Conservation (phyloP, 768 basidiomycete genomes). For the Sporobolomyces phaffii region DNA sequence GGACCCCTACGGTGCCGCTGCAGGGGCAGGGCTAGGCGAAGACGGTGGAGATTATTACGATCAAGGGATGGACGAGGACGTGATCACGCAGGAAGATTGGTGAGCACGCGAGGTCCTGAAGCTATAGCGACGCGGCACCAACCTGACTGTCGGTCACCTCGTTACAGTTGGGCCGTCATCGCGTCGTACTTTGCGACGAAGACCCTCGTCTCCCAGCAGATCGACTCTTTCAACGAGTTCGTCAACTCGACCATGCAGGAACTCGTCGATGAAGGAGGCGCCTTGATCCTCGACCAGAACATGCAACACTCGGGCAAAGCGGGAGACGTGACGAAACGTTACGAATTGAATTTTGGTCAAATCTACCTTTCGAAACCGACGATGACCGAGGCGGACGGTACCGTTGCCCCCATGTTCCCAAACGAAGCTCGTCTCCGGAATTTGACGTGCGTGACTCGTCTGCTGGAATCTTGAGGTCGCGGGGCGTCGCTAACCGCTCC, state of each 20-base stretch:
- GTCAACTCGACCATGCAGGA: slow-evolving; percentile 99
- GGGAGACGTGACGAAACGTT: slow-evolving; percentile 61
- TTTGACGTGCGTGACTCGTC: slow-evolving; percentile 55
- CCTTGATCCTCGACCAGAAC: slow-evolving; percentile 90
- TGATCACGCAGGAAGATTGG: slow-evolving; percentile 39
- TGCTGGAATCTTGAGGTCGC: not conserved
- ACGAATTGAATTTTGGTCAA: slow-evolving; percentile 95
- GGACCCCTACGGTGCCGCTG: slow-evolving; percentile 3
- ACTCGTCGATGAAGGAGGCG: slow-evolving; percentile 91
- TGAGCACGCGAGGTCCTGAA: not conserved
- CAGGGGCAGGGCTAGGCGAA: not conserved
- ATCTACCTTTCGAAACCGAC: slow-evolving; percentile 94
- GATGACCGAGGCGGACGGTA: slow-evolving; percentile 90
- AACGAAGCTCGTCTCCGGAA: slow-evolving; percentile 94
- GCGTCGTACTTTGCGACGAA: slow-evolving; percentile 94
- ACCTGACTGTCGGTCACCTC: not conserved
- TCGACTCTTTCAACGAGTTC: slow-evolving; percentile 97
- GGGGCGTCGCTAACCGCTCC: not conserved
- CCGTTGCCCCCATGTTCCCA: slow-evolving; percentile 86
- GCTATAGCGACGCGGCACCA: too few relatives aligned
- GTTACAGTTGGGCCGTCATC: slow-evolving; percentile 84
- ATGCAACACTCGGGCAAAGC: slow-evolving; percentile 90
- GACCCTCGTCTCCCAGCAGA: slow-evolving; percentile 93
- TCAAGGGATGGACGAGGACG: slow-evolving; percentile 13
- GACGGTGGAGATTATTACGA: not conserved